Evolutionary conservation across 169 alveolate species (phyloP), one percentile per base, ranked within the genome.

Genomic region (Plasmodium adleri): DNA sequence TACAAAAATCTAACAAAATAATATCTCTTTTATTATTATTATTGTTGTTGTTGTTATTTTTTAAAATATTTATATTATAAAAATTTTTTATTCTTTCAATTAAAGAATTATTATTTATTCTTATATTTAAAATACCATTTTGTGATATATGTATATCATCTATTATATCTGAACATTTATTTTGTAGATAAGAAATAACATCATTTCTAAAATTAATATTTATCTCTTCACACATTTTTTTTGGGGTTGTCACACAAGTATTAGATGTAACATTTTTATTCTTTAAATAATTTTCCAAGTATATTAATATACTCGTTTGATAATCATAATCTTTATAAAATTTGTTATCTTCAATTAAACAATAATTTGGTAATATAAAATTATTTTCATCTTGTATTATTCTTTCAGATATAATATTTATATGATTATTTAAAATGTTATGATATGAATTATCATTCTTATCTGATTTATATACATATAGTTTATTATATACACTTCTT

Each of bases 1-100:
- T 74, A 32, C 94, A 94, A 59, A 83, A 94, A 70, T 94, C 96
- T 13, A 94, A 67, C 10, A 94, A 78, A n/a, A 93, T 90, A 1
- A 59, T 39, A 7, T 43, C 54, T 20, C 58, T 64, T 49, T 47
- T 1, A 0, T 24, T 1, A 15, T 60, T 32, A 22, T 1, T 59
- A 15, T 86, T 47, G 22, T n/a, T 20, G 58, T 47, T 32, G 9
- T n/a, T 24, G 10, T 15, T 2, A 22, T 2, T 5, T 50, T 47
- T 72, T 49, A n/a, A 15, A 13, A 52, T 50, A 54, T 28, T 8
- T 6, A 28, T 26, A 10, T 56, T 15, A 45, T 60, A 62, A 62
- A 74, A 74, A 4, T n/a, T 1, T 3, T 0, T 7, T 20, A 74
- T 60, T 4, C 12, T 47, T 2, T 3, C 63, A 15, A 60, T 15